Percentiles rank a stretch among this genome's conserved stretches.
phyloP scores from a whole-genome alignment of 2,329 filamentous ascomycete genomes.

The Thyridium curvatum region DNA sequence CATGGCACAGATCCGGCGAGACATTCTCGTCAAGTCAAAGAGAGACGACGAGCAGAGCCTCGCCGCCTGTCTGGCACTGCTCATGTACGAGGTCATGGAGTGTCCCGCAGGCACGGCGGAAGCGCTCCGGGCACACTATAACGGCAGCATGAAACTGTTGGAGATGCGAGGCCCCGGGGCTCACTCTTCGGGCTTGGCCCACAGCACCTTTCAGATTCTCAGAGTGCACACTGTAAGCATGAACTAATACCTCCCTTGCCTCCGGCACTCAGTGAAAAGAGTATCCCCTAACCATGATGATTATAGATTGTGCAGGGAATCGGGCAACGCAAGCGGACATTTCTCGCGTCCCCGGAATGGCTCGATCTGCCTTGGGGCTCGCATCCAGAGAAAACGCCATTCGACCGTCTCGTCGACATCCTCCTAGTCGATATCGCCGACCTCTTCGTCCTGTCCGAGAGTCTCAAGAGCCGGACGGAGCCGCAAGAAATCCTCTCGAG shows the following conservation, averaged over 20 bases:
- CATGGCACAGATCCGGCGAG: neutral
- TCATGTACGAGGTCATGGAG: constrained; percentile 15
- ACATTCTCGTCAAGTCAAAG: neutral
- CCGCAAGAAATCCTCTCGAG: neutral
- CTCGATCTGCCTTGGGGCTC: constrained; percentile 8
- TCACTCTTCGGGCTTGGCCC: constrained; percentile 8
- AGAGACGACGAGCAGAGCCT: constrained; percentile 8
- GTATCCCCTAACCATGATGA: too few relatives aligned
- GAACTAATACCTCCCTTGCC: neutral
- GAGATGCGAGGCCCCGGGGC: constrained; percentile 11
- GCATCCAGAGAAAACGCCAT: constrained; percentile 7
- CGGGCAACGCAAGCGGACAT: constrained; percentile 5
- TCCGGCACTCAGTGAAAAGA: too few relatives aligned
- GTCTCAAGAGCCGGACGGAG: neutral
- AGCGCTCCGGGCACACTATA: constrained; percentile 13
- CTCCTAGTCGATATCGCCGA: constrained; percentile 8
- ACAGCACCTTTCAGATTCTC: constrained; percentile 11
- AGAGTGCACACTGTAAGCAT: constrained; percentile 10
- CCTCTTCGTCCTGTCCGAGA: constrained; percentile 6
- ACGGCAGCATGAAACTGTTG: constrained; percentile 12
- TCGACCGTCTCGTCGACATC: constrained; percentile 14
- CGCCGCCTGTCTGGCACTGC: constrained; percentile 11
- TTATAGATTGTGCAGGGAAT: constrained; percentile 10
- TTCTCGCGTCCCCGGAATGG: constrained; percentile 11
- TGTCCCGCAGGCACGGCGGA: constrained; percentile 7